These are phyloP conservation scores for Pichia sp. DNA, from an alignment of 1,139 yeast species.

Conservation along the genomic window DNA sequence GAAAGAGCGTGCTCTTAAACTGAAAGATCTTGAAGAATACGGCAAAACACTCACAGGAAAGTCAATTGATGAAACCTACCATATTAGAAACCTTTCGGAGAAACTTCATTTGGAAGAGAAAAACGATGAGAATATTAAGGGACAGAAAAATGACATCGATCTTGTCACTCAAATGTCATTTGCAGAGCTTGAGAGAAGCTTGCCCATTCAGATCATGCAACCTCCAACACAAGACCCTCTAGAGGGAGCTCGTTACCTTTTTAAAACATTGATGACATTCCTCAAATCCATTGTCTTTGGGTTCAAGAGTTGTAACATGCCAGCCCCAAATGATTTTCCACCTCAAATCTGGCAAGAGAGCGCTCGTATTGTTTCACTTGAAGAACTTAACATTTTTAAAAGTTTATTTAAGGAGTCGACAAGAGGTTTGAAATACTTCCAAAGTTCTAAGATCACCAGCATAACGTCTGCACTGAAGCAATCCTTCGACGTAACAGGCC, in stretches of 20 bases:
- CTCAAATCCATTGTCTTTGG: conserved; percentile 88
- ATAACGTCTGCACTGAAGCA: conserved; percentile 32
- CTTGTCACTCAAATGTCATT: conserved; percentile 31
- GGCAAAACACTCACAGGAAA: conserved; percentile 23
- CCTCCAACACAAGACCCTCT: conserved; percentile 52
- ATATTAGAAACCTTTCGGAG: conserved; percentile 13
- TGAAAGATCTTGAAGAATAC: conserved; percentile 28
- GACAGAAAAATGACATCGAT: conserved; percentile 18
- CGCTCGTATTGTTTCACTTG: conserved; percentile 75
- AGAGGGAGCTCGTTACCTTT: conserved; percentile 81
- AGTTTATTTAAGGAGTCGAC: conserved; percentile 80
- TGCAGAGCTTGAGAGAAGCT: conserved; percentile 38
- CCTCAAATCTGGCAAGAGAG: conserved; percentile 79
- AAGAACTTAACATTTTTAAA: conserved; percentile 74
- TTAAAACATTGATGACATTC: conserved; percentile 85
- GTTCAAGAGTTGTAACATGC: conserved; percentile 83
- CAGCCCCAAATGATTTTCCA: conserved; percentile 61
- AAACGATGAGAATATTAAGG: conserved; percentile 12
- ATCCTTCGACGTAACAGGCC: conserved; percentile 68
- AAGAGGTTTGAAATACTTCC: conserved; percentile 69
- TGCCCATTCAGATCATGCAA: conserved; percentile 42
- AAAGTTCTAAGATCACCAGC: conserved; percentile 43
- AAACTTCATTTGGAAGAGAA: conserved; percentile 8
- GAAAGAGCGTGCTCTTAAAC: conserved; percentile 35
- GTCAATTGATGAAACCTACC: conserved; percentile 15